Base-by-base conservation (phyloP, 1,139 yeast species). In the Diutina mesorugosa region DNA sequence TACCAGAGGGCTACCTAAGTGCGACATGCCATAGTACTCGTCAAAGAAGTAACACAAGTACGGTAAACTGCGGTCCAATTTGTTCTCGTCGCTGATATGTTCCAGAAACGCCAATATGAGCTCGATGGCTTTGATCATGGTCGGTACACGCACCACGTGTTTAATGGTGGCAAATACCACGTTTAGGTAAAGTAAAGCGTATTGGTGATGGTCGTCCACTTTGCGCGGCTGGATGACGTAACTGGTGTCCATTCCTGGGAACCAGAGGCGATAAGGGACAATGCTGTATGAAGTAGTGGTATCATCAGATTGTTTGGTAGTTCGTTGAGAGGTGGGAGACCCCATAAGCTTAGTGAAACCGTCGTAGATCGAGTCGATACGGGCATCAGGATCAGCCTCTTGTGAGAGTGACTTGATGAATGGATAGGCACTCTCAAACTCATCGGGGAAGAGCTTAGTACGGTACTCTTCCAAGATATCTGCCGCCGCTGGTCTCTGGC, bases 51-150 rank as follows among this genome's bases (percentile, higher is more conserved):
- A 66, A 45, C 88, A 79, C 45, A 93, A 69, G 65, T 85, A 89
- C 0, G 99, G 98, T 28, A 93, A 67, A 41, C 93, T 83, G 54
- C 97, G 72, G 66, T 93, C 98, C 54, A 93, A 72, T 65, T 90
- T 91, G 26, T 85, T 85, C 58, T 88, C 96, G 65, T 93, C 98
- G 50, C 81, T 80, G 2, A 90, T 74, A 59, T 83, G 78, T 65
- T 89, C 96, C 0, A 95, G 82, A 16, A 93, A 73, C 0, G 90
- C 90, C 12, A 90, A 67, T 2, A 93, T 78, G 57, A 91, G 69
- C 63, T 90, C 95, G 62, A 95, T 78, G 0, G 93, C 95, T 63
- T 81, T 81, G 4, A 86, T 67, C 61, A 90, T 79, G 35, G 85
- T 81, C 0, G 79, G 68, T 0, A 90, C 84, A 38, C 81, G 80